Conservation (phyloP, 345 rosid species). For the Zanthoxylum bungeanum region DNA sequence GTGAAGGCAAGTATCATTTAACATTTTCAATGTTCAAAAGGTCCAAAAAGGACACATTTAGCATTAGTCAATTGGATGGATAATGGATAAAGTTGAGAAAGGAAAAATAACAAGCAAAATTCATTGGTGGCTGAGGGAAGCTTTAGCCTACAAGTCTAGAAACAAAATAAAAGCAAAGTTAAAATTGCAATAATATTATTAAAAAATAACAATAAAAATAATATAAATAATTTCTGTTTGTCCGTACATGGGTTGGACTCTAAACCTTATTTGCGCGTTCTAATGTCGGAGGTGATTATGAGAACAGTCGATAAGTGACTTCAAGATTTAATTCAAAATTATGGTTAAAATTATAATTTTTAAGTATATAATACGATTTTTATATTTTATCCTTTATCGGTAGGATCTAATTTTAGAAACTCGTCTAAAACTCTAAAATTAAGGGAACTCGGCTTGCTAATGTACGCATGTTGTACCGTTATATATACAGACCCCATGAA, state of each 20-base stretch:
- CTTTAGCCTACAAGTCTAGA: no score
- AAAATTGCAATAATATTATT: background rate
- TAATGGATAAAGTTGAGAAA: background rate
- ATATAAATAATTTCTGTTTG: background rate
- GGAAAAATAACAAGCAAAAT: background rate
- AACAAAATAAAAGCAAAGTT: background rate
- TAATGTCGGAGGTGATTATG: no score
- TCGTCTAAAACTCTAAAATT: no score
- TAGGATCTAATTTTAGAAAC: no score
- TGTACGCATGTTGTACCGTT: constrained; percentile 21
- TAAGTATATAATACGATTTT: no score
- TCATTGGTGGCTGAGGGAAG: background rate
- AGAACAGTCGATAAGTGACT: no score
- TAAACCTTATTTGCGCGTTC: constrained; percentile 17
- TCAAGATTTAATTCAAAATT: no score
- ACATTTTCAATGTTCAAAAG: background rate
- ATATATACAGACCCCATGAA: constrained; percentile 23
- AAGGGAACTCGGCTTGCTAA: no score
- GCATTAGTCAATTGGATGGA: background rate
- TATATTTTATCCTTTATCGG: no score
- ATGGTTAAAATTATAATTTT: no score
- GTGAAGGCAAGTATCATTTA: background rate
- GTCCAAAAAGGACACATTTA: background rate
- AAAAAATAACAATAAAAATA: background rate
- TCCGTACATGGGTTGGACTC: constrained; percentile 7